phyloP scores from a whole-genome alignment of 108 stramenopile genomes.

The Skeletonema potamos region DNA sequence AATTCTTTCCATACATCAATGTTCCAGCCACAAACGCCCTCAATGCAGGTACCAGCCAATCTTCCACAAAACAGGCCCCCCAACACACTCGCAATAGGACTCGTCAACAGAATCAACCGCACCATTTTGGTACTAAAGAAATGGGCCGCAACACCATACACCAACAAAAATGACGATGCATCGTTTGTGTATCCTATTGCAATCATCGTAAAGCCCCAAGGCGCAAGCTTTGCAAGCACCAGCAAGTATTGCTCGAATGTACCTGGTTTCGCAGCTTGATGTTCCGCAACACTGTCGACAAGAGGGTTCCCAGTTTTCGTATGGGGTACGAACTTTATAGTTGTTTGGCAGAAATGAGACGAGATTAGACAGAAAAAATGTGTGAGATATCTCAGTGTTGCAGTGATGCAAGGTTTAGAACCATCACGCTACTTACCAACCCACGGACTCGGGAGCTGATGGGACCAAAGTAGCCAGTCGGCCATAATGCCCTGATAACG shows the following conservation, averaged over 20 bases:
- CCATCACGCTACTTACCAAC: too few relatives aligned
- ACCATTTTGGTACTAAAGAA: slow-evolving; percentile 98
- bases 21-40: slow-evolving; percentile 35
- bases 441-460: slow-evolving; percentile 85
- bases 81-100: slow-evolving; percentile 91
- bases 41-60: slow-evolving; percentile 51
- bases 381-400: too few relatives aligned
- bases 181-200: slow-evolving; percentile 68
- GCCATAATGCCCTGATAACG: slow-evolving; percentile 52
- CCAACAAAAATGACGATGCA: slow-evolving; percentile 84
- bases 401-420: too few relatives aligned
- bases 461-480: slow-evolving; percentile 94
- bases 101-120: slow-evolving; percentile 94
- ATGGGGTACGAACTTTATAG: slow-evolving; percentile 93
- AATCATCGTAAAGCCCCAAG: slow-evolving; percentile 90
- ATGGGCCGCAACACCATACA: slow-evolving; percentile 92
- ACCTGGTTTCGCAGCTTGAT: slow-evolving; percentile 91
- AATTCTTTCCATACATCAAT: slow-evolving; percentile 24
- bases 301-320: slow-evolving; percentile 94
- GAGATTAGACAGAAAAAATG: too few relatives aligned
- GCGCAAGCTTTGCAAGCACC: slow-evolving; percentile 71
- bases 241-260: slow-evolving; percentile 95
- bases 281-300: slow-evolving; percentile 95
- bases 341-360: too few relatives aligned
- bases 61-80: slow-evolving; percentile 86